Evolutionary conservation across 192 early-diverging fungal species (phyloP).

Genomic region (Coemansia sp.): DNA sequence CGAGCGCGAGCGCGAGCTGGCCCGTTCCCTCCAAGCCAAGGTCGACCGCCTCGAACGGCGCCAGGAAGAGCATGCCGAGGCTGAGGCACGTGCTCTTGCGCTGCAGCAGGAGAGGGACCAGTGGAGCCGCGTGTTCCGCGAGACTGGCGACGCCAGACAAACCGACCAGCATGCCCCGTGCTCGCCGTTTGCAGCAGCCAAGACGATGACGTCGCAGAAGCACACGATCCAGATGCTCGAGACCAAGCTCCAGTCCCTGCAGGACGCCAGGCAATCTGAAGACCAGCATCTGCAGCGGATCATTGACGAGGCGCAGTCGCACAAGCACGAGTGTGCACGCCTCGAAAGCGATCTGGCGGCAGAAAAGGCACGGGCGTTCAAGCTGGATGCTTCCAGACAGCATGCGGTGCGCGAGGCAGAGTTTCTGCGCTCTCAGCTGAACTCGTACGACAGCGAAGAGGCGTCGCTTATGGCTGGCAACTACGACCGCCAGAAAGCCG

Average conservation of each 20-base stretch:
- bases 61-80: slow-evolving; percentile 24
- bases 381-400: slow-evolving; percentile 52
- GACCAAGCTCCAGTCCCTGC: slow-evolving; percentile 13
- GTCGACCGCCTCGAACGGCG: slow-evolving; percentile 57
- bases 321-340: slow-evolving; percentile 4
- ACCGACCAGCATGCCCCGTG: background rate
- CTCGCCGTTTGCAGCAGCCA: slow-evolving; percentile 36
- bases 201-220: slow-evolving; percentile 24
- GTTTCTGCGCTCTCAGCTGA: slow-evolving; percentile 67
- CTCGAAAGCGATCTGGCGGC: slow-evolving; percentile 11
- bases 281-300: slow-evolving; percentile 10
- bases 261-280: slow-evolving; percentile 6
- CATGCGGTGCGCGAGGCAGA: slow-evolving; percentile 62
- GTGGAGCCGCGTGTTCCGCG: slow-evolving; percentile 43
- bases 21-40: slow-evolving; percentile 55
- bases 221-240: slow-evolving; percentile 17
- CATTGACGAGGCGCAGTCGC: background rate
- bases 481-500: slow-evolving; percentile 60
- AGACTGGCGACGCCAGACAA: background rate
- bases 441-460: slow-evolving; percentile 49
- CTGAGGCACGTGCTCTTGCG: slow-evolving; percentile 43
- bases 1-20: slow-evolving; percentile 20
- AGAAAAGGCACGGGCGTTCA: slow-evolving; percentile 34
- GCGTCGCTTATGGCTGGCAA: slow-evolving; percentile 47
- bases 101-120: slow-evolving; percentile 51